Conservation (phyloP, 441 rosid genomes). For the Erodium texanum region DNA sequence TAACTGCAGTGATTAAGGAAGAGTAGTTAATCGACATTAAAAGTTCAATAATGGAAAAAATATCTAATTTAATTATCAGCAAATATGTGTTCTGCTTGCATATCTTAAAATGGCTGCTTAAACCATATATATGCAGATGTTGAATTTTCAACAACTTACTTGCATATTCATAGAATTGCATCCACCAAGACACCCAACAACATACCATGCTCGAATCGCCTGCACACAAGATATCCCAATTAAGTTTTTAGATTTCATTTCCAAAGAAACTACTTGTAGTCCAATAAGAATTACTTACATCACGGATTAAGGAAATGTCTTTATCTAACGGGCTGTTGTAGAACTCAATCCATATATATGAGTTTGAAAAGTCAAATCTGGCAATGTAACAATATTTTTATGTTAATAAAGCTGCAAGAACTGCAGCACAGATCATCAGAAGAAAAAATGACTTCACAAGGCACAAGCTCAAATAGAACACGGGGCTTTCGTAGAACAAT, state of each 20-base stretch:
- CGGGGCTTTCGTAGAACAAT: background rate
- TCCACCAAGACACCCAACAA: slow-evolving; percentile 91
- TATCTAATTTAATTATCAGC: background rate
- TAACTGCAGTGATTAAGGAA: slow-evolving; percentile 33
- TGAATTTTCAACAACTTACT: slow-evolving; percentile 27
- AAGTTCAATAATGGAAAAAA: background rate
- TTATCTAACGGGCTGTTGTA: slow-evolving; percentile 63
- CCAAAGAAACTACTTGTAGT: background rate
- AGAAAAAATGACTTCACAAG: background rate
- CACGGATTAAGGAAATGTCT: slow-evolving; percentile 66
- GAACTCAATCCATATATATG: slow-evolving; percentile 91
- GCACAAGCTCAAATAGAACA: background rate
- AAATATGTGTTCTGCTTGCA: background rate
- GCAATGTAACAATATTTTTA: slow-evolving; percentile 12
- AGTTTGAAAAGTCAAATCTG: slow-evolving; percentile 81
- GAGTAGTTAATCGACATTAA: background rate
- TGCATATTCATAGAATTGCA: slow-evolving; percentile 98
- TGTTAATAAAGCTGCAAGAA: slow-evolving; percentile 15
- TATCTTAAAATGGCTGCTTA: too few species aligned
- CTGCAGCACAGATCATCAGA: background rate
- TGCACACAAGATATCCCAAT: slow-evolving; percentile 29
- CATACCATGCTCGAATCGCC: slow-evolving; percentile 88
- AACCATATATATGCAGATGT: too few species aligned
- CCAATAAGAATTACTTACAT: slow-evolving; percentile 41
- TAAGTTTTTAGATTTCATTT: background rate